These are phyloP conservation scores for Cadophora malorum DNA, from an alignment of 2,329 filamentous ascomycete species.

Conservation along the genomic window DNA sequence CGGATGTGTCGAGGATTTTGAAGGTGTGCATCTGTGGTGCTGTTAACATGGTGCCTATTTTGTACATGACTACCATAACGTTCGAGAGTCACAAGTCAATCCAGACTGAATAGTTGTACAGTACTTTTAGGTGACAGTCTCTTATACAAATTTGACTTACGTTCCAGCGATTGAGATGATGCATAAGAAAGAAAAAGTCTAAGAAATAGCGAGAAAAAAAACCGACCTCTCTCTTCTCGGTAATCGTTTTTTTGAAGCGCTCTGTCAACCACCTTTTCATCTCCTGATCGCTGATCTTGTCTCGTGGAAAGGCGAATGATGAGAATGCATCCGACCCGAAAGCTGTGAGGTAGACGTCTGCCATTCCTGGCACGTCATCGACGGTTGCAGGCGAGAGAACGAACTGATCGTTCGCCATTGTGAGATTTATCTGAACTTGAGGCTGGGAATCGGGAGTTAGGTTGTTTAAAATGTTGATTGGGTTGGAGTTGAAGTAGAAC, in stretches of 20 bases:
- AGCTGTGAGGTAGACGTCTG: conserved; percentile 44
- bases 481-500: neutral
- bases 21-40: conserved; percentile 40
- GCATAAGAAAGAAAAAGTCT: neutral
- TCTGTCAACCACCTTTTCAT: conserved; percentile 42
- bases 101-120: too few relatives aligned
- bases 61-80: too few relatives aligned
- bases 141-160: too few relatives aligned
- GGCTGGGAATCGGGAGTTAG: too few relatives aligned
- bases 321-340: conserved; percentile 42
- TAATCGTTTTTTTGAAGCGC: conserved; percentile 42
- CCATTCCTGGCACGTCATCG: conserved; percentile 44
- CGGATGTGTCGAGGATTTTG: conserved; percentile 44
- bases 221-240: conserved; percentile 33
- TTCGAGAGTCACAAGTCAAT: too few relatives aligned
- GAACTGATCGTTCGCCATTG: conserved; percentile 22
- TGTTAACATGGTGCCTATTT: neutral
- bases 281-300: conserved; percentile 26
- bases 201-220: neutral
- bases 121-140: too few relatives aligned
- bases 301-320: conserved; percentile 36
- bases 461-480: neutral
- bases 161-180: neutral
- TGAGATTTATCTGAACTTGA: too few relatives aligned
- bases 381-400: conserved; percentile 34